phyloP scores from a whole-genome alignment of 2,329 filamentous ascomycete species.

The Aureobasidium sp. region DNA sequence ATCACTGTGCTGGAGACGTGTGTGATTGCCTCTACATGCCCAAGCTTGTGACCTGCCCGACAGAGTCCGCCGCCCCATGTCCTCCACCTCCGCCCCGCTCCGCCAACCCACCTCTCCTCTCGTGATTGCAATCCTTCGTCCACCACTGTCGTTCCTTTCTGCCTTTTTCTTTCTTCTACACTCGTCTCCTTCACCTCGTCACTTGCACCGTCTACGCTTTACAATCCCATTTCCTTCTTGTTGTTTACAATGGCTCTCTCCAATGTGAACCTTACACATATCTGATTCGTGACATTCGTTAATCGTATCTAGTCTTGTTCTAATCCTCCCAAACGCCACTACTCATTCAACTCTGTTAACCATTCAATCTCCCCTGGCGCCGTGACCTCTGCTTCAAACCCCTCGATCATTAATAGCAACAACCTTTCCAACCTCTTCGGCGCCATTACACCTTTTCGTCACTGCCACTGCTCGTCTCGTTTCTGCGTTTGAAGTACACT shows the following conservation, averaged over 20 bases:
- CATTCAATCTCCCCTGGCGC: neutral
- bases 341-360: neutral
- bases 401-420: neutral
- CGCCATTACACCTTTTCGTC: neutral
- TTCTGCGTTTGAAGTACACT: slow-evolving; percentile 15
- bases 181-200: neutral
- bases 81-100: neutral
- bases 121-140: neutral
- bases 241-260: neutral
- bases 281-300: neutral
- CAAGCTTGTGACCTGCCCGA: neutral
- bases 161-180: neutral
- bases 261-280: neutral
- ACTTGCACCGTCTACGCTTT: no score
- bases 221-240: no score
- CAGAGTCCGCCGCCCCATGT: neutral
- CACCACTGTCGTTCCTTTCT: neutral
- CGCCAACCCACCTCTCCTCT: neutral
- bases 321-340: neutral
- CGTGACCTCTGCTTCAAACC: neutral
- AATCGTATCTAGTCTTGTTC: neutral
- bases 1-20: neutral
- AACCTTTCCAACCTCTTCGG: neutral
- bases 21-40: neutral
- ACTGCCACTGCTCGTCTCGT: neutral